phyloP scores from a whole-genome alignment of 2,329 filamentous ascomycete genomes.

The Tympanopsis confertula region DNA sequence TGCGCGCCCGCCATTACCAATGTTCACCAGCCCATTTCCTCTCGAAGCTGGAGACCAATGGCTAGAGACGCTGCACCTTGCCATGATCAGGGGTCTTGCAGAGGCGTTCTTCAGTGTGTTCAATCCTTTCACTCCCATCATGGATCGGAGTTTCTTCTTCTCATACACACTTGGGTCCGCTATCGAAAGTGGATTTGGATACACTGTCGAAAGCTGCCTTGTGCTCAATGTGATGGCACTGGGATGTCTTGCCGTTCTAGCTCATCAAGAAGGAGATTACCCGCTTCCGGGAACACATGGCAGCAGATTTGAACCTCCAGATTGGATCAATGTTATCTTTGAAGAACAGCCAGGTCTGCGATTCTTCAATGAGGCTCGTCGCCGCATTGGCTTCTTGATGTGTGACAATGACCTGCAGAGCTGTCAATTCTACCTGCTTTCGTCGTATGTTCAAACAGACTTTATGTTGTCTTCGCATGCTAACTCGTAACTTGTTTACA shows the following conservation, averaged over 20 bases:
- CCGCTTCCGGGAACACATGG: slow-evolving; percentile 22
- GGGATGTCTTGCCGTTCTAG: slow-evolving; percentile 34
- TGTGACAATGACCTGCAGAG: slow-evolving; percentile 34
- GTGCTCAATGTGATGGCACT: slow-evolving; percentile 36
- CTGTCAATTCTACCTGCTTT: slow-evolving; percentile 38
- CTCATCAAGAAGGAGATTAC: slow-evolving; percentile 35
- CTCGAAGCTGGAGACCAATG: slow-evolving; percentile 21
- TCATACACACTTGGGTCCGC: slow-evolving; percentile 33
- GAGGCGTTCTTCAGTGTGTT: slow-evolving; percentile 42
- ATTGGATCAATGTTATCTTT: slow-evolving; percentile 11
- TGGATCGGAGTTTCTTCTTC: slow-evolving; percentile 38
- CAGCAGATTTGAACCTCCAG: slow-evolving; percentile 9
- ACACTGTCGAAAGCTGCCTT: slow-evolving; percentile 37
- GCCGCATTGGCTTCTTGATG: slow-evolving; percentile 36
- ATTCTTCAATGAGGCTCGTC: slow-evolving; percentile 41
- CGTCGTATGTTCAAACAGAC: slow-evolving; percentile 17
- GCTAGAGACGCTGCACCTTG: slow-evolving; percentile 32
- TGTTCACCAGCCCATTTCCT: slow-evolving; percentile 21
- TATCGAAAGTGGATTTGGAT: slow-evolving; percentile 35
- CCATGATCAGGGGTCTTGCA: slow-evolving; percentile 35
- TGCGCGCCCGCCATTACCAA: slow-evolving; percentile 27
- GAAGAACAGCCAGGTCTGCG: slow-evolving; percentile 30
- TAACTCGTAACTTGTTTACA: slow-evolving; percentile 8
- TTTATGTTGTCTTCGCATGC: slow-evolving; percentile 8
- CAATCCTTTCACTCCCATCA: slow-evolving; percentile 36